These are phyloP conservation scores for Aspergillus oerlinghausenensis DNA, from an alignment of 2,329 filamentous ascomycete genomes.

Conservation along the genomic window DNA sequence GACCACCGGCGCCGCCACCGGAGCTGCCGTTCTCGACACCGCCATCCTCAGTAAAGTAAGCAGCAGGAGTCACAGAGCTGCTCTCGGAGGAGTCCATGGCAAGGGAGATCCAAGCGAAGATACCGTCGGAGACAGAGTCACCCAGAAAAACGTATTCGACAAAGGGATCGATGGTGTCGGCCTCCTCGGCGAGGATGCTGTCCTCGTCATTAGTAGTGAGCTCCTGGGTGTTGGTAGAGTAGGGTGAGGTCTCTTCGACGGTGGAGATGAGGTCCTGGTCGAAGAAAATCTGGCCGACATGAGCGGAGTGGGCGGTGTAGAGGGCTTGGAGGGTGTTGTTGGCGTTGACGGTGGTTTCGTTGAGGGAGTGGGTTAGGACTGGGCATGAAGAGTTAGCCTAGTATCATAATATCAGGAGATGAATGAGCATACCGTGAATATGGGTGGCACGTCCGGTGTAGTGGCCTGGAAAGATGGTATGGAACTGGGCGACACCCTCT, in stretches of 20 bases:
- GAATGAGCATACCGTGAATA: constrained; percentile 24
- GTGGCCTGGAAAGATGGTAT: constrained; percentile 44
- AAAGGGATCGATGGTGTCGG: constrained; percentile 53
- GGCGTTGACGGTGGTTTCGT: constrained; percentile 33
- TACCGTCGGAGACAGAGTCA: constrained; percentile 47
- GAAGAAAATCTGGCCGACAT: constrained; percentile 63
- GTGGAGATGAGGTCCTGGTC: constrained; percentile 54
- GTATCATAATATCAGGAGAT: neutral
- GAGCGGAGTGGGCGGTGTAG: constrained; percentile 43
- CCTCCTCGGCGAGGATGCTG: constrained; percentile 45
- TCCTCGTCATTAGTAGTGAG: constrained; percentile 52
- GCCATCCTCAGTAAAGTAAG: constrained; percentile 30
- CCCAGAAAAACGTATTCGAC: constrained; percentile 56
- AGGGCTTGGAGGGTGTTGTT: constrained; percentile 51
- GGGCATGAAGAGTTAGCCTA: neutral
- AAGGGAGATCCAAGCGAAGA: constrained; percentile 53
- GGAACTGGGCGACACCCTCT: constrained; percentile 41
- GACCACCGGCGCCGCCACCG: neutral
- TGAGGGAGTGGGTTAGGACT: constrained; percentile 30
- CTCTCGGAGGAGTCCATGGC: constrained; percentile 44
- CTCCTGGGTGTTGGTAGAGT: constrained; percentile 44
- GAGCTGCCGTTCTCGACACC: constrained; percentile 28
- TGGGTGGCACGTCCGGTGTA: constrained; percentile 39
- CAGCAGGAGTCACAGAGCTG: constrained; percentile 22
- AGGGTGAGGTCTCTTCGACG: constrained; percentile 48